Evolutionary conservation across 495 filamentous ascomycete genomes (phyloP), one percentile per base, ranked within the genome.

Genomic region (Trichoderma orchidacearum): DNA sequence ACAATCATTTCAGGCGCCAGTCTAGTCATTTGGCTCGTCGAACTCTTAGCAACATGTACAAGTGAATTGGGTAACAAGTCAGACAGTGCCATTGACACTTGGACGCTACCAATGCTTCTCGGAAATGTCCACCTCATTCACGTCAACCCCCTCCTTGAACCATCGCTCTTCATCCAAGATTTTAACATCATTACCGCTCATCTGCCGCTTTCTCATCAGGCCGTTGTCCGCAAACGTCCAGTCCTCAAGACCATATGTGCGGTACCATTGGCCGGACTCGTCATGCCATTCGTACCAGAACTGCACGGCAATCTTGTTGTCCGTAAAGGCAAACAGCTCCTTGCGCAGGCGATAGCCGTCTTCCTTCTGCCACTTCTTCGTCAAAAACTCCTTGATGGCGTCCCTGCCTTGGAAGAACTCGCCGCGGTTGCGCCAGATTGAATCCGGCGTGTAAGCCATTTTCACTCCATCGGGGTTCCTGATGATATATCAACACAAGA

Each of bases 221-320:
- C 90, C 90, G 31, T 87, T 80, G 23, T 75, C 75, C 1, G 83
- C 85, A 71, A 90, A 95, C 0, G 90, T 95, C 91, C 89, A 95
- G 64, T 95, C 87, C 71, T 95, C 89, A 25, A 95, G 75, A 0
- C 91, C 90, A 66, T 94, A 95, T 41, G 87, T 91, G 17, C 90
- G 77, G 79, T 87, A 94, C 90, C 89, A 96, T 62, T 87, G 84
- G 63, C 89, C 85, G 0, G 76, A 58, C 6, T 67, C 69, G 63
- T 95, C 89, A 55, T 82, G 79, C 70, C 81, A 95, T 67, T 95
- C 90, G 59, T 95, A 95, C 89, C 89, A 95, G 68, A 95, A 95
- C 69, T 94, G 86, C 36, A 93, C 89, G 1, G 87, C 88, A 62
- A 92, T 94, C 70, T 72, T 79, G 64, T 89, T 78, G 52, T 79